Evolutionary conservation across 768 basidiomycete species (phyloP).

Genomic region (Cyathus striatus): DNA sequence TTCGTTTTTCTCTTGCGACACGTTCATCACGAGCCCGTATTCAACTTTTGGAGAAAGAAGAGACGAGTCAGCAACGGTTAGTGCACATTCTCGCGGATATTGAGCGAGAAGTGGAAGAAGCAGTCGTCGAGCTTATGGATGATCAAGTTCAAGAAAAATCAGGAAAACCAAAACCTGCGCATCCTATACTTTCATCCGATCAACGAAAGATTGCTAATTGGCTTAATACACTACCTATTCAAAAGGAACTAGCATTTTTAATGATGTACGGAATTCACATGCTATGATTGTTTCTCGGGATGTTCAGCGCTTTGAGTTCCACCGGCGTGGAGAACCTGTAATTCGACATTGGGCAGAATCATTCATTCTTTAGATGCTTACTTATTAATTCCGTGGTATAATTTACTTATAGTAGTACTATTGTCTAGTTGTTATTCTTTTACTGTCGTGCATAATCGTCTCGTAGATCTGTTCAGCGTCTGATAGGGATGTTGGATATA

Average conservation of each 20-base stretch:
- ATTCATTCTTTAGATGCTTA: slow-evolving; percentile 37
- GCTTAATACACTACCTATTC: slow-evolving; percentile 66
- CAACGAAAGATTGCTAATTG: slow-evolving; percentile 54
- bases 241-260: slow-evolving; percentile 66
- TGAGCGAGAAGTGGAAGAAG: slow-evolving; percentile 57
- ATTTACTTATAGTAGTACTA: not conserved
- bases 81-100: slow-evolving; percentile 50
- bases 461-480: no score
- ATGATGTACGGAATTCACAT: slow-evolving; percentile 58
- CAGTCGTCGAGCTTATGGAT: slow-evolving; percentile 57
- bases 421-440: no score
- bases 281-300: slow-evolving; percentile 70
- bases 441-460: no score
- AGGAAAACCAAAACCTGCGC: slow-evolving; percentile 14
- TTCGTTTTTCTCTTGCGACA: slow-evolving; percentile 54
- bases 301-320: slow-evolving; percentile 49
- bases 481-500: no score
- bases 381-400: no score
- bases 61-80: slow-evolving; percentile 41
- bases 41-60: slow-evolving; percentile 54
- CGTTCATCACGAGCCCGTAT: slow-evolving; percentile 63
- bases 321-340: slow-evolving; percentile 59
- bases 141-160: slow-evolving; percentile 11
- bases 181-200: slow-evolving; percentile 47
- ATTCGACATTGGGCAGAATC: slow-evolving; percentile 68